These are phyloP conservation scores for Apiotrichum veenhuisii DNA, from an alignment of 1,284 basidiomycete genomes.

Conservation along the genomic window DNA sequence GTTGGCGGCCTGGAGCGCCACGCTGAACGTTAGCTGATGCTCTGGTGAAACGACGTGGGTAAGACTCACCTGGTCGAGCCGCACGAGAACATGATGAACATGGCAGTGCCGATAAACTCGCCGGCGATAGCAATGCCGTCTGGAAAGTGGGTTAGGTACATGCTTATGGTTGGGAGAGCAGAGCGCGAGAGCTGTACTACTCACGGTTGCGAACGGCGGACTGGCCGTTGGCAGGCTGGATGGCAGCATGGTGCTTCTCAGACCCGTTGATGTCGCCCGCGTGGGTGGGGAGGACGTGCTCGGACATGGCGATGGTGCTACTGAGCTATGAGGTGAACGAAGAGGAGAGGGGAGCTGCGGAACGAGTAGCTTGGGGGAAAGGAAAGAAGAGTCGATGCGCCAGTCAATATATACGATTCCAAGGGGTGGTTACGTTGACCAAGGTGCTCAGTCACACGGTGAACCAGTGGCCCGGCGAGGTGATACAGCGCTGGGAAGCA, in stretches of 20 bases:
- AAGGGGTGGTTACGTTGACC: too few species aligned
- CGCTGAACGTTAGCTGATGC: constrained; percentile 25
- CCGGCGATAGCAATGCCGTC: constrained; percentile 51
- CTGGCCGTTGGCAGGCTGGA: constrained; percentile 4
- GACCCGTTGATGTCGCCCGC: constrained; percentile 7
- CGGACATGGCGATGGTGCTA: constrained; percentile 4
- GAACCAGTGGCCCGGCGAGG: too few species aligned
- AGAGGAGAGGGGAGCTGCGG: not conserved
- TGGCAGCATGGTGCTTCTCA: constrained; percentile 2
- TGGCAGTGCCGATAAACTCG: constrained; percentile 52
- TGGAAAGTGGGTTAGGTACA: constrained; percentile 10
- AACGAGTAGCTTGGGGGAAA: too few species aligned
- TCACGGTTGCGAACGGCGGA: constrained; percentile 16
- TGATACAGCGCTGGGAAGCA: too few species aligned
- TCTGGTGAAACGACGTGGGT: constrained; percentile 2
- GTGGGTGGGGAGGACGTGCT: constrained; percentile 10
- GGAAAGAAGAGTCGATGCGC: not conserved
- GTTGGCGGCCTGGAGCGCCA: constrained; percentile 43
- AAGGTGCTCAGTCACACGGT: too few species aligned
- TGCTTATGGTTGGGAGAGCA: not conserved
- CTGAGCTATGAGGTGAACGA: not conserved
- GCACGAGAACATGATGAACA: constrained; percentile 50
- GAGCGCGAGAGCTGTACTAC: not conserved
- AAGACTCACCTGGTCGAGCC: constrained; percentile 46
- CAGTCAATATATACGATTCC: too few species aligned